Conservation (phyloP, 2,329 filamentous ascomycete species). For the Botrytis medusae region DNA sequence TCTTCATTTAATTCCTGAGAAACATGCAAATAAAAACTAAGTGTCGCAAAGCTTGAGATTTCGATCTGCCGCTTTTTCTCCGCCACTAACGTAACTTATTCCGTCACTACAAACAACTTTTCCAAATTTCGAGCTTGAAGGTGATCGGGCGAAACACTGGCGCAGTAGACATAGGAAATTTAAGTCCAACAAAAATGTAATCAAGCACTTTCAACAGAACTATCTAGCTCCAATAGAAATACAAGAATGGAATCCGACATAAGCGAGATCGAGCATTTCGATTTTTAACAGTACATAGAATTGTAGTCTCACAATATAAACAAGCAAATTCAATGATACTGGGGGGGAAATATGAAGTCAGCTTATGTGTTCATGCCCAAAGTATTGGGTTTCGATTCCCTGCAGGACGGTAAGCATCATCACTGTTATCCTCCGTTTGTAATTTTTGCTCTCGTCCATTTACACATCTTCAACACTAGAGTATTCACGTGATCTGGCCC, state of each 20-base stretch:
- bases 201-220: not conserved
- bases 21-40: not conserved
- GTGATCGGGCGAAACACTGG: not conserved
- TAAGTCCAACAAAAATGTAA: not conserved
- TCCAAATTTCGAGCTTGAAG: not conserved
- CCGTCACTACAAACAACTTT: not conserved
- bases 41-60: not conserved
- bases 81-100: not conserved
- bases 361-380: too few species aligned
- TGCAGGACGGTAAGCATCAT: not conserved
- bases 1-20: not conserved
- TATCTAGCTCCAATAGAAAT: not conserved
- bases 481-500: not conserved
- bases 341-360: not conserved
- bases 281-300: not conserved
- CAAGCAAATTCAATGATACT: not conserved
- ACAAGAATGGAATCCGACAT: not conserved
- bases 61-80: fast-evolving
- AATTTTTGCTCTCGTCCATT: not conserved
- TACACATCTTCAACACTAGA: not conserved
- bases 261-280: not conserved
- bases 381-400: too few species aligned
- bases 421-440: too few species aligned
- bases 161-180: not conserved
- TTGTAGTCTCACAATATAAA: not conserved